A percentile compares a stretch with the other conserved stretches of the same genome.
These are phyloP conservation scores for Smithsoniella earleae DNA, from an alignment of 163 green algal genomes.

Conservation along the genomic window DNA sequence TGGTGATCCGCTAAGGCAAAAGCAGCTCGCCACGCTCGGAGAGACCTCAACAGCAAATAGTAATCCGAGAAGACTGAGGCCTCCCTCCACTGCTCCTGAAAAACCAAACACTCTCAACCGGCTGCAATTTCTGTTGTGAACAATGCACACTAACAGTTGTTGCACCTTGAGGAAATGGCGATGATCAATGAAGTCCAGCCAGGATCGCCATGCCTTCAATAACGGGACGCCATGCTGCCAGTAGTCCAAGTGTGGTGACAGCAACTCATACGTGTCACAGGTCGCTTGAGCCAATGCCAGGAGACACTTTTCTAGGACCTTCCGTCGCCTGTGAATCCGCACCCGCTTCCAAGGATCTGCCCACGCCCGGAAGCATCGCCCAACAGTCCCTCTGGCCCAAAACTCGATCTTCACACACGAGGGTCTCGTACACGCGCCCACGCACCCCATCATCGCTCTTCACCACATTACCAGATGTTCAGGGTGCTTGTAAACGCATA, in stretches of 20 bases:
- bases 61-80: too few relatives aligned
- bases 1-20: too few relatives aligned
- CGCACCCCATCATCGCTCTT: not conserved
- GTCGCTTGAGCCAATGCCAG: not conserved
- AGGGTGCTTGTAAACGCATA: not conserved
- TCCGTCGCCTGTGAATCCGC: not conserved
- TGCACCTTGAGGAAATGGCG: too few relatives aligned
- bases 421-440: not conserved
- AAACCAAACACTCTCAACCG: too few relatives aligned
- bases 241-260: not conserved
- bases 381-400: not conserved
- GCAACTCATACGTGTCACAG: not conserved
- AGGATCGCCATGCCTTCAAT: slow-evolving; percentile 2
- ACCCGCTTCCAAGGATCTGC: not conserved
- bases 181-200: too few relatives aligned
- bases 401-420: slow-evolving; percentile 7
- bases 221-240: not conserved
- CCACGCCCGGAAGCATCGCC: not conserved
- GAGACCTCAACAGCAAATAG: too few relatives aligned
- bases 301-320: not conserved
- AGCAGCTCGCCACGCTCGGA: too few relatives aligned
- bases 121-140: too few relatives aligned
- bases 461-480: not conserved
- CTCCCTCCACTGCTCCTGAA: too few relatives aligned
- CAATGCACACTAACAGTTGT: too few relatives aligned